Conservation (phyloP, 805 yeast genomes). For the Ogataea corticis region DNA sequence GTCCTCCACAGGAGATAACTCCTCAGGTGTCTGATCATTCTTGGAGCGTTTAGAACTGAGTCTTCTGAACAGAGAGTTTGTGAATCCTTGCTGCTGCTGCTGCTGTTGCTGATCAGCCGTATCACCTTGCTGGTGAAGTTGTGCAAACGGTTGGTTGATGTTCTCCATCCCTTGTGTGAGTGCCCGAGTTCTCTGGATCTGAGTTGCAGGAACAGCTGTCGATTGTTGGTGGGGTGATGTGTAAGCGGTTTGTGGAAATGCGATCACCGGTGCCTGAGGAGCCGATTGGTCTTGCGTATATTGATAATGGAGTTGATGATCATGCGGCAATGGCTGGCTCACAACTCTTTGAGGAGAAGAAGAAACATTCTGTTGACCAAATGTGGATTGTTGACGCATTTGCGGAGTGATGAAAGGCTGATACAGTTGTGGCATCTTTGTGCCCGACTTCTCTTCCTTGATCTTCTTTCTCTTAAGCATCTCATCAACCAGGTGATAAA, state of each 20-base stretch:
- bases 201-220: conserved; percentile 22
- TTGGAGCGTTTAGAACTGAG: conserved; percentile 33
- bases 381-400: conserved; percentile 14
- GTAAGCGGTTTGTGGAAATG: conserved; percentile 45
- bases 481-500: conserved; percentile 84
- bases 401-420: conserved; percentile 18
- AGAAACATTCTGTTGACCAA: conserved; percentile 15
- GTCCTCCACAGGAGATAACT: conserved; percentile 18
- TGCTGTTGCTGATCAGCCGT: neutral
- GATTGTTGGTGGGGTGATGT: conserved; percentile 37
- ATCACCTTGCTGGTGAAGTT: conserved; percentile 20
- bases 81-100: conserved; percentile 22
- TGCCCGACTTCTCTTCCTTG: conserved; percentile 48
- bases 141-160: conserved; percentile 12
- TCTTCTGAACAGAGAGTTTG: conserved; percentile 34
- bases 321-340: conserved; percentile 28
- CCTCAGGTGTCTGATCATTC: conserved; percentile 20
- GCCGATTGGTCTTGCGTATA: conserved; percentile 38
- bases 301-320: conserved; percentile 12
- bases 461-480: conserved; percentile 70
- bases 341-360: conserved; percentile 24
- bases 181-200: conserved; percentile 19
- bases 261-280: conserved; percentile 30
- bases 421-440: conserved; percentile 19
- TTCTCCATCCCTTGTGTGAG: conserved; percentile 12